A percentile compares a stretch with the other conserved stretches of the same genome.
These are phyloP conservation scores for Boletus mariae DNA, from an alignment of 1,284 basidiomycete species.

Conservation along the genomic window DNA sequence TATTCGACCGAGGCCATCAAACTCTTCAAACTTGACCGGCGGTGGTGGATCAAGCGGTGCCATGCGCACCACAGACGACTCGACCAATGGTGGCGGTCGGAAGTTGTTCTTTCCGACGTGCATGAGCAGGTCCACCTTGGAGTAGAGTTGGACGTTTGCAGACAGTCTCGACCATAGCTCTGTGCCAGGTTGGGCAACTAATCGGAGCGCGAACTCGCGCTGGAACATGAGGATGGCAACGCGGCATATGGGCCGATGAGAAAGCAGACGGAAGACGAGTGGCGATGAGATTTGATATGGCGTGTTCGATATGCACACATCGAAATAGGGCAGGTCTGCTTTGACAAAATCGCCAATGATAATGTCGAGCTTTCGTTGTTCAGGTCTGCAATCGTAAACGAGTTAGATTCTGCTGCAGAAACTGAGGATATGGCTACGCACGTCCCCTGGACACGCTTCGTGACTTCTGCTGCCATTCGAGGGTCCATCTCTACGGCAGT, in stretches of 20 bases:
- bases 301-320: conserved; percentile 98
- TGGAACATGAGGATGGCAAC: conserved; percentile 99
- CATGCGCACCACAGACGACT: conserved; percentile 88
- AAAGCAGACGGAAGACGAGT: conserved; percentile 94
- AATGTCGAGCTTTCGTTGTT: conserved; percentile 92
- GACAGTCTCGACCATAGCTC: conserved; percentile 92
- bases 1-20: conserved; percentile 91
- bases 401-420: background rate
- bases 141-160: conserved; percentile 95
- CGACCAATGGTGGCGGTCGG: conserved; percentile 93
- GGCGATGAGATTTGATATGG: conserved; percentile 99
- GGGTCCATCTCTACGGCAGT: conserved; percentile 99
- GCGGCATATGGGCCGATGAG: conserved; percentile 91
- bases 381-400: conserved; percentile 50
- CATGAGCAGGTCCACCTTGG: conserved; percentile 95
- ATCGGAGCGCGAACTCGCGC: conserved; percentile 92
- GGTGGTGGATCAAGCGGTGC: conserved; percentile 94
- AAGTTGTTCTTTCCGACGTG: conserved; percentile 97
- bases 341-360: conserved; percentile 98
- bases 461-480: conserved; percentile 96
- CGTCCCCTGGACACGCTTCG: conserved; percentile 98
- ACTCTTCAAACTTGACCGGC: conserved; percentile 94
- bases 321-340: conserved; percentile 94
- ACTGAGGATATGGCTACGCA: conserved; percentile 32
- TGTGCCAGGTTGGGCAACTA: conserved; percentile 84